Percentiles rank a stretch among this genome's conserved stretches.
Evolutionary conservation across 2,329 filamentous ascomycete species (phyloP).

Genomic region (Anthostomella pinea): DNA sequence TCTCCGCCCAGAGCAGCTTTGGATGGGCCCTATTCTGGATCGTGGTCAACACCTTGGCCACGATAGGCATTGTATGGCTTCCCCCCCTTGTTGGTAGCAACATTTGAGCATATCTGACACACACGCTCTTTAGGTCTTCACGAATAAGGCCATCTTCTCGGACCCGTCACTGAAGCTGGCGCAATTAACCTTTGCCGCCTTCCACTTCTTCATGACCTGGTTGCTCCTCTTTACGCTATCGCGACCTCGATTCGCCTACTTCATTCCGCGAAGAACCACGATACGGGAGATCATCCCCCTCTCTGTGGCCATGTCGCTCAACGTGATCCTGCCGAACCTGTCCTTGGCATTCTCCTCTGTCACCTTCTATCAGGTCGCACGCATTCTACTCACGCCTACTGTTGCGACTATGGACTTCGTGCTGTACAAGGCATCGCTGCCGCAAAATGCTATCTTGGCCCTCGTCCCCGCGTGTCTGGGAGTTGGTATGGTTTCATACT

Average conservation of each 20-base stretch:
- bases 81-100: too few species aligned
- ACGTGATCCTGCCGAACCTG: conserved; percentile 67
- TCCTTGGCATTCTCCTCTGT: conserved; percentile 66
- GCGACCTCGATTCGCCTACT: conserved; percentile 55
- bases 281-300: conserved; percentile 59
- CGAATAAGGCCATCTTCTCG: conserved; percentile 68
- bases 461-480: conserved; percentile 61
- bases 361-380: conserved; percentile 68
- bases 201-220: conserved; percentile 67
- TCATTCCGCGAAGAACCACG: conserved; percentile 53
- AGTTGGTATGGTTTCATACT: conserved; percentile 66
- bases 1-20: conserved; percentile 35
- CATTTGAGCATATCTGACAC: too few species aligned
- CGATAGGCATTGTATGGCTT: conserved; percentile 57
- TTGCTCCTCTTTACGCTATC: conserved; percentile 61
- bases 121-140: too few species aligned
- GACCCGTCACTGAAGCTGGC: conserved; percentile 58
- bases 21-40: conserved; percentile 52
- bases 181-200: conserved; percentile 64
- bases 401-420: conserved; percentile 64
- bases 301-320: conserved; percentile 64
- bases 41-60: conserved; percentile 59
- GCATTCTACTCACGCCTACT: conserved; percentile 63
- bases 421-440: conserved; percentile 56
- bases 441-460: conserved; percentile 50